Base-by-base conservation (phyloP, 805 yeast genomes). In the Barnettozyma sucrosica region DNA sequence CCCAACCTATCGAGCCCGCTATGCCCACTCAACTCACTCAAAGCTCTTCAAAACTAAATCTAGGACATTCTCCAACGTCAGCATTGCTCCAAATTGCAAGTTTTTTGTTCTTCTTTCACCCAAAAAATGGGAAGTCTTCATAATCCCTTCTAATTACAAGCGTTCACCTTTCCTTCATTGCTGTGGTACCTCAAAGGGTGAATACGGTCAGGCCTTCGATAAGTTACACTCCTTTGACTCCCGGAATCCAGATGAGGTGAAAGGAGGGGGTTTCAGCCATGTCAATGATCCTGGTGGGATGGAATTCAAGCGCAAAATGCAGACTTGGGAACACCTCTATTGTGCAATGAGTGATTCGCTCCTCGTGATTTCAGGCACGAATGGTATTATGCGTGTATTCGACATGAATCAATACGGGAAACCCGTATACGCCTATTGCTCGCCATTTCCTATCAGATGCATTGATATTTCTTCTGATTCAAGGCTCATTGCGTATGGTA, bases 371-470 rank as follows among this genome's bases (percentile, higher is more conserved):
- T 77, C 90, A 0, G 93, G 75, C 6, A 79, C 89, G 0, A 71
- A 79, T 48, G 96, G 96, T 0, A 74, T 81, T 26, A 67, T 89
- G 50, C 68, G 88, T 47, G 80, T 88, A 1, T 75, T 79, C 47
- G 86, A 85, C 57, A 59, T 86, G 14, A 69, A 68, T 10, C 63
- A 70, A 32, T 53, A 60, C 11, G 96, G 96, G 3, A 70, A 71
- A 50, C 79, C 84, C 0, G 69, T 89, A 1, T 87, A 84, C 64
- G 77, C 86, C 0, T 80, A 85, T 58, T 69, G 77, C 34, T 81
- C 88, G 10, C 77, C 75, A 46, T 85, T 86, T 59, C 90, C 92
- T 1, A 83, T 90, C 33, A 65, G 95, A 44, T 88, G 96, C 58
- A 71, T 88, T 41, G 84, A 88, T 32, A 70, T 89, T 1, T 77